A percentile compares a stretch with the other conserved stretches of the same genome.
These are phyloP conservation scores for Suhomyces bolitotheri DNA, from an alignment of 1,139 yeast genomes.

Conservation along the genomic window DNA sequence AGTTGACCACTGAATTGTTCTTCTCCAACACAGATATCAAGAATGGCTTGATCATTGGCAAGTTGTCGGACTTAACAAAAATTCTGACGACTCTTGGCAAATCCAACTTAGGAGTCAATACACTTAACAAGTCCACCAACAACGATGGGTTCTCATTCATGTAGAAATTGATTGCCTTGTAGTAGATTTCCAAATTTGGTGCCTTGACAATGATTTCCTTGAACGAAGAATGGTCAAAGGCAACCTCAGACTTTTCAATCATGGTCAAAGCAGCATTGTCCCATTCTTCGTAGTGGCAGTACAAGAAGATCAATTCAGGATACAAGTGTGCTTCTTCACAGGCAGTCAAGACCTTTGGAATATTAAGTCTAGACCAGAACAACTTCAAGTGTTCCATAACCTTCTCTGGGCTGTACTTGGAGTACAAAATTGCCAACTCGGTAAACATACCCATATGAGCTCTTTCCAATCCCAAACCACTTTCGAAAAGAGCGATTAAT, in stretches of 20 bases:
- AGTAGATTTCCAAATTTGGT: conserved; percentile 92
- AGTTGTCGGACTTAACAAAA: conserved; percentile 91
- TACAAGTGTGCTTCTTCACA: conserved; percentile 93
- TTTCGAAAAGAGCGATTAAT: conserved; percentile 87
- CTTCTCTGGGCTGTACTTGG: conserved; percentile 86
- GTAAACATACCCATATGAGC: conserved; percentile 99
- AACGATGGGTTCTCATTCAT: conserved; percentile 89
- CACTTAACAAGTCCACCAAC: conserved; percentile 82
- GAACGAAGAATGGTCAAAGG: conserved; percentile 91
- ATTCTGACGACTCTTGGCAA: conserved; percentile 93
- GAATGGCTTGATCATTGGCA: conserved; percentile 95
- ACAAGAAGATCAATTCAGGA: conserved; percentile 93
- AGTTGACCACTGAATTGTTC: conserved; percentile 88
- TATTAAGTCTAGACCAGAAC: conserved; percentile 97
- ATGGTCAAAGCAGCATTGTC: conserved; percentile 98
- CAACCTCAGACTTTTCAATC: conserved; percentile 92
- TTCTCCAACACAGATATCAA: conserved; percentile 86
- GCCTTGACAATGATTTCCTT: conserved; percentile 94
- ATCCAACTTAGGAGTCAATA: conserved; percentile 87
- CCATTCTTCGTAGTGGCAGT: conserved; percentile 99
- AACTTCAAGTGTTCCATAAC: conserved; percentile 95
- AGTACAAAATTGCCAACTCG: conserved; percentile 85
- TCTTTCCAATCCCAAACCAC: conserved; percentile 93
- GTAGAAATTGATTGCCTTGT: conserved; percentile 95
- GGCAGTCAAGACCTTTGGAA: conserved; percentile 94